Base-by-base conservation (phyloP, 2,329 filamentous ascomycete species). In the Fusarium robinianum region DNA sequence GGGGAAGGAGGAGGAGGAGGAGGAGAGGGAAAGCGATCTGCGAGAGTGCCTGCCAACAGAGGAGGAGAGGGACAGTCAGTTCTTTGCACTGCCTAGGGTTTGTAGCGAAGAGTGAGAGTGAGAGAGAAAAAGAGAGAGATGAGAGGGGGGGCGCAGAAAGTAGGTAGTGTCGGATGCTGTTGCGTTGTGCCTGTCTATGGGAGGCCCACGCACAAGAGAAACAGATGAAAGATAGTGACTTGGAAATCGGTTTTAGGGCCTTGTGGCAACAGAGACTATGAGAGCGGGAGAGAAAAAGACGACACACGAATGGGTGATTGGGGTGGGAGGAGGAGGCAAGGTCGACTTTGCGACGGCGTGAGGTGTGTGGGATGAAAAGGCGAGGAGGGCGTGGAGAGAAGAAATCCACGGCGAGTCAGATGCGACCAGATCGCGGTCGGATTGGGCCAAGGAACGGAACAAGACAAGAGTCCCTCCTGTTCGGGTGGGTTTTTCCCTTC, bases 31-130 rank as follows among this genome's bases (percentile, higher is more conserved):
- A n/a, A n/a, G n/a, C 36, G 56, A 60, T 59, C 50, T 59, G 53
- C 56, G 53, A 52, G 47, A 33, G 53, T 56, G 47, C 55, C 53
- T 58, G 50, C 49, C 54, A 58, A 55, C 53, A 49, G 55, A 56
- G 51, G 42, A 41, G 35, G 17, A 51, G 39, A 29, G 39, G n/a
- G n/a, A n/a, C n/a, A n/a, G 22, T 8, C 22, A 24, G 22, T 8
- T n/a, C 22, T n/a, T n/a, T n/a, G n/a, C n/a, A n/a, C n/a, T n/a
- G n/a, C n/a, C n/a, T n/a, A n/a, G n/a, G n/a, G n/a, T n/a, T n/a
- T n/a, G n/a, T n/a, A n/a, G n/a, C n/a, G n/a, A 34, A 29, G 31
- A 37, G 31, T 14, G 18, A 18, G 26, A 32, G 10, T 8, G 30
- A n/a, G n/a, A n/a, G 34, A 36, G 16, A 24, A 9, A 25, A 26